Conservation (phyloP, 116 monocot species). For the Iris pallida region DNA sequence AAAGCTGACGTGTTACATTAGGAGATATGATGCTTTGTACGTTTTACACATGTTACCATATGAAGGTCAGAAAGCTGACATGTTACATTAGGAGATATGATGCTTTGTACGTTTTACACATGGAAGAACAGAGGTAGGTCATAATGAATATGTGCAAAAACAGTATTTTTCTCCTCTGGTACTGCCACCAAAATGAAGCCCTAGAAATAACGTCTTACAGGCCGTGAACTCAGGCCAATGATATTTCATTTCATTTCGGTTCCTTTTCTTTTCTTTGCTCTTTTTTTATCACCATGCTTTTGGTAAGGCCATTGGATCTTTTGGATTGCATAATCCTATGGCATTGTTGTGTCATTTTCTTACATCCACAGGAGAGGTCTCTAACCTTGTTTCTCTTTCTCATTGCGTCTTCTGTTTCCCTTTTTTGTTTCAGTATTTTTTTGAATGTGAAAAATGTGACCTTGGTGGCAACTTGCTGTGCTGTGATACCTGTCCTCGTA, state of each 20-base stretch:
- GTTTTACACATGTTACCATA: too few species aligned
- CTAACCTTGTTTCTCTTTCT: neutral
- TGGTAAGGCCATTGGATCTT: neutral
- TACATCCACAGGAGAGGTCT: neutral
- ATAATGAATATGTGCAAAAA: too few species aligned
- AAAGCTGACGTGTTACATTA: too few species aligned
- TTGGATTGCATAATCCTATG: neutral
- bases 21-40: too few species aligned
- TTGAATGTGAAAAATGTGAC: constrained; percentile 85
- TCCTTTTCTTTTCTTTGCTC: neutral
- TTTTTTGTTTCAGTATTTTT: constrained; percentile 59
- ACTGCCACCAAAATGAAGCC: too few species aligned
- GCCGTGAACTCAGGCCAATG: too few species aligned
- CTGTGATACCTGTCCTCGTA: constrained; percentile 88
- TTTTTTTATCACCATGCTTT: neutral
- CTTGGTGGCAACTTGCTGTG: constrained; percentile 95
- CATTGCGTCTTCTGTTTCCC: neutral
- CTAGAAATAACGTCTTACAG: too few species aligned
- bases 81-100: too few species aligned
- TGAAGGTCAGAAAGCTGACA: too few species aligned
- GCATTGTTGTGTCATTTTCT: neutral
- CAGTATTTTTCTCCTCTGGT: too few species aligned
- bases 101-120: too few species aligned
- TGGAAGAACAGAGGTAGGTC: too few species aligned
- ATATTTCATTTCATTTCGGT: neutral